Evolutionary conservation across 2,329 filamentous ascomycete genomes (phyloP).

Genomic region (Neofusicoccum sp.): DNA sequence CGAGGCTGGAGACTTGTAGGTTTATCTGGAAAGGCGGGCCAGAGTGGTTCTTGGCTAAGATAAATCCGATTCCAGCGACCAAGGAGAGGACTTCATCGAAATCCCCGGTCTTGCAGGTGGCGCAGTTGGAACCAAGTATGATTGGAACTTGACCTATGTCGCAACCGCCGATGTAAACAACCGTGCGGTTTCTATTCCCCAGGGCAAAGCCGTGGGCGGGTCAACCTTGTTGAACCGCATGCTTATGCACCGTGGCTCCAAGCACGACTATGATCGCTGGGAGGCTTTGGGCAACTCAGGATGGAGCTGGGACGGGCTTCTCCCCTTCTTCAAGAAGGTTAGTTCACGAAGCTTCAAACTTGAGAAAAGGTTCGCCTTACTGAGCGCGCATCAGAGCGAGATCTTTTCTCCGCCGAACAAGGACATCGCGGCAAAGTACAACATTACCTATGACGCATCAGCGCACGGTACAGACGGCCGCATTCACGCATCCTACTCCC

Average conservation of each 20-base stretch:
- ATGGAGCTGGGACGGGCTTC: conserved; percentile 32
- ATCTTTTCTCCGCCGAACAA: conserved; percentile 21
- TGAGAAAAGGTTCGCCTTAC: background rate
- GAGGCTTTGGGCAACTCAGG: conserved; percentile 12
- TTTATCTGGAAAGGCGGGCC: no score
- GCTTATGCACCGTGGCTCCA: background rate
- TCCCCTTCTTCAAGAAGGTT: conserved; percentile 33
- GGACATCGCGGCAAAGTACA: background rate
- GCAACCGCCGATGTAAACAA: conserved; percentile 11
- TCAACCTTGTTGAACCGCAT: conserved; percentile 34
- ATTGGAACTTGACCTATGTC: conserved; percentile 2
- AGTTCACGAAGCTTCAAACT: background rate
- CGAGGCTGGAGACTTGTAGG: conserved; percentile 27
- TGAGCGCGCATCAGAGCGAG: conserved; percentile 22
- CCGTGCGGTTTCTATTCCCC: background rate
- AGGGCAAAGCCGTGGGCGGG: conserved; percentile 20
- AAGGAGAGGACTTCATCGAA: conserved; percentile 30
- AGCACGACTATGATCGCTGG: conserved; percentile 21
- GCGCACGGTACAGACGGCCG: conserved; percentile 19
- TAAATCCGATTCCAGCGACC: conserved; percentile 21
- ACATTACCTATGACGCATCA: conserved; percentile 18
- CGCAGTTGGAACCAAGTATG: background rate
- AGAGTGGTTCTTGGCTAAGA: no score
- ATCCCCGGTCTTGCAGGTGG: conserved; percentile 1
- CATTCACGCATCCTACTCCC: conserved; percentile 1